Evolutionary conservation across 2,329 filamentous ascomycete species (phyloP).

Genomic region (Fusarium compactum): DNA sequence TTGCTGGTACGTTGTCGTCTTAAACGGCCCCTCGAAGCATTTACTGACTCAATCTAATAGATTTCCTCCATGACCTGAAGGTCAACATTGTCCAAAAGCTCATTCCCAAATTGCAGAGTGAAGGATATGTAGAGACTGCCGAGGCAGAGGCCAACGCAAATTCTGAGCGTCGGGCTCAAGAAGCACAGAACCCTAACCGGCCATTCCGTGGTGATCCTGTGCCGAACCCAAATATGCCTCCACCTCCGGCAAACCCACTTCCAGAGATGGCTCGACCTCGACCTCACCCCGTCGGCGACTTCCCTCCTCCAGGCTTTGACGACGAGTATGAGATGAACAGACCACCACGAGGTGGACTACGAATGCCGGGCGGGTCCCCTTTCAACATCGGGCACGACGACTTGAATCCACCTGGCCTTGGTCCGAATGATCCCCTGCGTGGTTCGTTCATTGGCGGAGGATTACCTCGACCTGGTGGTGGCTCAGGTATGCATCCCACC

Average conservation of each 20-base stretch:
- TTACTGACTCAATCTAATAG: conserved; percentile 46
- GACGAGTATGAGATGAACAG: conserved; percentile 89
- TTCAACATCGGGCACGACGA: conserved; percentile 86
- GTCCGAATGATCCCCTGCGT: conserved; percentile 84
- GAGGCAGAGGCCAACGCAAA: conserved; percentile 59
- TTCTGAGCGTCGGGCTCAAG: conserved; percentile 55
- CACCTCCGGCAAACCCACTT: conserved; percentile 75
- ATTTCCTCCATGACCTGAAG: conserved; percentile 79
- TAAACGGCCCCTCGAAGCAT: not conserved
- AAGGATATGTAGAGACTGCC: conserved; percentile 77
- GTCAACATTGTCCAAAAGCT: conserved; percentile 86
- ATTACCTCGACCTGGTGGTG: conserved; percentile 68
- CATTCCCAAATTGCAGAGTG: conserved; percentile 79
- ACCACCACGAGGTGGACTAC: conserved; percentile 56
- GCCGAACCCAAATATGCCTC: conserved; percentile 70
- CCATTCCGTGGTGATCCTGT: conserved; percentile 59
- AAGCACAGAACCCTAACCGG: conserved; percentile 52
- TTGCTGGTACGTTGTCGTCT: conserved; percentile 58
- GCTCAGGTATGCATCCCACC: conserved; percentile 93
- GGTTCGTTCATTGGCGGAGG: conserved; percentile 74
- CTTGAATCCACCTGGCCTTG: conserved; percentile 86
- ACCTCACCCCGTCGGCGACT: conserved; percentile 76
- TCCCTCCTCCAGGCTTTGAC: conserved; percentile 90
- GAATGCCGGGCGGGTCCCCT: conserved; percentile 64
- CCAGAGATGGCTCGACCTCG: conserved; percentile 67